Evolutionary conservation across 2,329 filamentous ascomycete species (phyloP), one percentile per base, ranked within the genome.

Genomic region (Curvularia verruculosa): DNA sequence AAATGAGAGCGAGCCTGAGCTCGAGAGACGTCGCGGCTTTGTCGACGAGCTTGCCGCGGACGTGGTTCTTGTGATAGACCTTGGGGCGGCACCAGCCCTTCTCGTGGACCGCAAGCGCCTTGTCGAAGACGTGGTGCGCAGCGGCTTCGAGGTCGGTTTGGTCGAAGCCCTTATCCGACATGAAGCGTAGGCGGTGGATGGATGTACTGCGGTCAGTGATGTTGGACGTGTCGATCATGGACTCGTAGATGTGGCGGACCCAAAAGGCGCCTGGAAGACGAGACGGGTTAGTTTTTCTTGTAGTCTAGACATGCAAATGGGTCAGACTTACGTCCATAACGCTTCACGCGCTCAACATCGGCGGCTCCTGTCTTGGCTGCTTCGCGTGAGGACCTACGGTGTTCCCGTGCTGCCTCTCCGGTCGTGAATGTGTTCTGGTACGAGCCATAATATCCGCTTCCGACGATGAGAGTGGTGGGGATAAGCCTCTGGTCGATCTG

Each of bases 111-210:
- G 56, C 55, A 15, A 71, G 21, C 7, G 61, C 60, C 3, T 46
- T 29, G 39, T 75, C 72, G 54, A 75, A 74, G 53, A 74, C 36
- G 24, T 69, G 53, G 60, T 74, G 71, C 1, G 71, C 70, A 0
- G 61, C 54, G 26, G 72, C 69, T 31, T 75, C 71, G 4, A 75
- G 50, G 18, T 75, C 72, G 5, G 37, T 3, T 0, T 46, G 26
- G 5, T 64, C 52, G 37, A 67, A 68, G 1, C 8, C 26, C 7
- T 9, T n/a, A n/a, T n/a, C 31, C 58, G 0, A 15, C 12, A 3
- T 2, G 57, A 74, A 70, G 24, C 71, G 69, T 3, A 40, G 15
- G 23, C 60, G 60, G 47, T 71, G 62, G 45, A 58, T 60, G 0
- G 66, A 69, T 0, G 26, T 5, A 1, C 4, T 23, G 34, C 60